These are phyloP conservation scores for Cystobasidiaceae sp. DNA, from an alignment of 1,284 basidiomycete species.

Conservation along the genomic window DNA sequence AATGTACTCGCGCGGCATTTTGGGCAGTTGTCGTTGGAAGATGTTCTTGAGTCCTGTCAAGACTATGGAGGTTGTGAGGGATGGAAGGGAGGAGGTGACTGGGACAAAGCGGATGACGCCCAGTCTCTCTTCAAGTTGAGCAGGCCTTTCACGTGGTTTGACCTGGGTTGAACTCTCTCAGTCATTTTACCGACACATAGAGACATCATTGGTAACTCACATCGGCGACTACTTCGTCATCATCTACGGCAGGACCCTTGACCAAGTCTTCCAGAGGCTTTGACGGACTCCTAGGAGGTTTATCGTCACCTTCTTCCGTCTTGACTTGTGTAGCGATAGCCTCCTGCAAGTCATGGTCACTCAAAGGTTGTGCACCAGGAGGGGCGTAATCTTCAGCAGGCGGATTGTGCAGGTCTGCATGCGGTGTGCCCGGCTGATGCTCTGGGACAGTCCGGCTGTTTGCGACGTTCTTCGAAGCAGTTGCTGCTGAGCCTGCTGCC, in stretches of 20 bases:
- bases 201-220: background rate
- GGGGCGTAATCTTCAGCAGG: constrained; percentile 3
- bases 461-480: background rate
- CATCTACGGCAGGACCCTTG: constrained; percentile 16
- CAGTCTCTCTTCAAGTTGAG: constrained; percentile 72
- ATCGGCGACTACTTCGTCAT: constrained; percentile 7
- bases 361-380: constrained; percentile 1
- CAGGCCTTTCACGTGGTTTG: constrained; percentile 54
- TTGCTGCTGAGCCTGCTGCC: background rate
- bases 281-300: background rate
- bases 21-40: constrained; percentile 95
- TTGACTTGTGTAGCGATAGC: constrained; percentile 22
- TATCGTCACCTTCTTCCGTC: constrained; percentile 25
- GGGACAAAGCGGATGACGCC: constrained; percentile 80
- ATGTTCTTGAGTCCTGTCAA: constrained; percentile 92
- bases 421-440: constrained; percentile 28
- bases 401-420: constrained; percentile 26
- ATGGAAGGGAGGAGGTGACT: constrained; percentile 70
- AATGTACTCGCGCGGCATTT: constrained; percentile 99
- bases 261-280: constrained; percentile 20
- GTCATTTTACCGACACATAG: background rate
- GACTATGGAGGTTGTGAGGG: constrained; percentile 65
- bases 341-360: constrained; percentile 22
- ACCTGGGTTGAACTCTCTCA: background rate
- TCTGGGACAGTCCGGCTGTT: constrained; percentile 25